A percentile compares a stretch with the other conserved stretches of the same genome.
Evolutionary conservation across 345 rosid genomes (phyloP).

Genomic region (Erodium maritimum): DNA sequence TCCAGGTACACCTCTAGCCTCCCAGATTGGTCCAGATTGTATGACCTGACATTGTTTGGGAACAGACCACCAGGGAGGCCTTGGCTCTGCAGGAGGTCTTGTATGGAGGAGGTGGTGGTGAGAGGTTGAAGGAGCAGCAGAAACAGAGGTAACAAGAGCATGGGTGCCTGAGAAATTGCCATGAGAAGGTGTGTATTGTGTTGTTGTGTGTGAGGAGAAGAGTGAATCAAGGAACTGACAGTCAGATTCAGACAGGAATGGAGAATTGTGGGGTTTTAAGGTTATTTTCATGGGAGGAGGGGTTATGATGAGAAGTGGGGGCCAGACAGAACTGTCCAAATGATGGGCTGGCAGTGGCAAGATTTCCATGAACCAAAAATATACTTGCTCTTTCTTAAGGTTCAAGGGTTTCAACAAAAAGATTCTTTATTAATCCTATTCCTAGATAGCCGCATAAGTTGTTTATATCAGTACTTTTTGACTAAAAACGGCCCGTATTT

Average conservation of each 20-base stretch:
- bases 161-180: constrained; percentile 23
- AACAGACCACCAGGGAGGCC: constrained; percentile 83
- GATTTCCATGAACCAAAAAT: neutral
- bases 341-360: constrained; percentile 6
- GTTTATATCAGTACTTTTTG: too few species aligned
- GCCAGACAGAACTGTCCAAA: constrained; percentile 8
- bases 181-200: neutral
- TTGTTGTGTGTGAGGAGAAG: too few species aligned
- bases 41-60: constrained; percentile 53
- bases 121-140: constrained; percentile 16
- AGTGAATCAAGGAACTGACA: neutral
- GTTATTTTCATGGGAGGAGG: neutral
- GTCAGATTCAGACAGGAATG: neutral
- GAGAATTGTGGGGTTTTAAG: constrained; percentile 9
- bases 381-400: too few species aligned
- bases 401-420: too few species aligned
- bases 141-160: neutral
- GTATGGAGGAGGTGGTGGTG: constrained; percentile 24
- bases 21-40: constrained; percentile 35
- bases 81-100: constrained; percentile 49
- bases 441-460: too few species aligned
- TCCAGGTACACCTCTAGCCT: constrained; percentile 53
- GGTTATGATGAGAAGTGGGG: constrained; percentile 5
- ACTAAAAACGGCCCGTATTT: too few species aligned
- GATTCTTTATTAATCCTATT: too few species aligned